phyloP scores from a whole-genome alignment of 1,139 yeast genomes.

The Arxiozyma slooffiae region DNA sequence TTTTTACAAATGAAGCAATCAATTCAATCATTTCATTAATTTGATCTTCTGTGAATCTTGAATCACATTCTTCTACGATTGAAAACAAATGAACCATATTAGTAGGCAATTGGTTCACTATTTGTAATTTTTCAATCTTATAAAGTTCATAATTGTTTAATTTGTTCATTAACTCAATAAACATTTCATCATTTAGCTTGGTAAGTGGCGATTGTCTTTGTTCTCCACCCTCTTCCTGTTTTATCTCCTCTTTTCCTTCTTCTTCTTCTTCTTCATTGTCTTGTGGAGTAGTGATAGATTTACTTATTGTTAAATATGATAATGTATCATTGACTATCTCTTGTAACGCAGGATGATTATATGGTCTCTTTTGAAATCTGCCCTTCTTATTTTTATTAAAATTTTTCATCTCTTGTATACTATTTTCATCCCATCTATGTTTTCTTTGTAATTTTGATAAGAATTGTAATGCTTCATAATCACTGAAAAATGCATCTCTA shows the following conservation, averaged over 20 bases:
- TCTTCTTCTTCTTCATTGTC: slow-evolving; percentile 14
- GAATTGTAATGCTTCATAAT: slow-evolving; percentile 30
- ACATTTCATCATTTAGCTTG: slow-evolving; percentile 33
- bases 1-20: slow-evolving; percentile 2
- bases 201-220: slow-evolving; percentile 15
- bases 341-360: slow-evolving; percentile 45
- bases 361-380: slow-evolving; percentile 20
- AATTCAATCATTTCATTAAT: slow-evolving; percentile 38
- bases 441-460: slow-evolving; percentile 29
- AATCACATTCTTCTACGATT: slow-evolving; percentile 85
- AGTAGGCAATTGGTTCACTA: slow-evolving; percentile 70
- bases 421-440: slow-evolving; percentile 32
- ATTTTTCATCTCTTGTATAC: slow-evolving; percentile 23
- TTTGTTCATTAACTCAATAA: slow-evolving; percentile 43
- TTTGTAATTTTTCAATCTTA: slow-evolving; percentile 76
- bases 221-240: slow-evolving; percentile 8
- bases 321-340: slow-evolving; percentile 54
- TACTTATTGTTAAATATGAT: slow-evolving; percentile 30
- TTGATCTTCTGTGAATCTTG: slow-evolving; percentile 57
- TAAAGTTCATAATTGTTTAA: slow-evolving; percentile 53
- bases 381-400: slow-evolving; percentile 23
- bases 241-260: slow-evolving; percentile 16
- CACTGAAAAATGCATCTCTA: slow-evolving; percentile 30
- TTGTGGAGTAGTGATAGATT: slow-evolving; percentile 16
- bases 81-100: slow-evolving; percentile 71